These are phyloP conservation scores for Aspergillus unguis DNA, from an alignment of 2,329 filamentous ascomycete genomes.

Conservation along the genomic window DNA sequence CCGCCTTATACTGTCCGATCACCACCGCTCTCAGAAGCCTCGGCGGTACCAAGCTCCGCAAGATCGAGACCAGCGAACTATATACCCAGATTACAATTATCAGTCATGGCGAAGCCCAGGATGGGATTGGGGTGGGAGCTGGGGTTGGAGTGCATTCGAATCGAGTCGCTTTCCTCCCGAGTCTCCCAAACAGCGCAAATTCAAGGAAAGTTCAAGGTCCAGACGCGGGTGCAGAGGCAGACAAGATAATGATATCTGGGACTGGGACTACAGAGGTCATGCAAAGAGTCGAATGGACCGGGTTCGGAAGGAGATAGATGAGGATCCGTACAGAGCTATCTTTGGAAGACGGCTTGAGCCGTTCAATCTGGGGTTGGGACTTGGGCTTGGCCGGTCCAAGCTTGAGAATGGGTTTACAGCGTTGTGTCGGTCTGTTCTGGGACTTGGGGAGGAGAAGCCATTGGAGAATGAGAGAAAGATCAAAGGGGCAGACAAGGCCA, in stretches of 20 bases:
- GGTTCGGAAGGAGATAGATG: slow-evolving; percentile 34
- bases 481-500: not conserved
- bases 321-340: slow-evolving; percentile 39
- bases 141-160: slow-evolving; percentile 2
- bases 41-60: not conserved
- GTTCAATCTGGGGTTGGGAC: slow-evolving; percentile 16
- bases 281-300: slow-evolving; percentile 34
- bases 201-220: no score
- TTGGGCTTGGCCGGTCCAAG: slow-evolving; percentile 4
- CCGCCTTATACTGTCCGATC: not conserved
- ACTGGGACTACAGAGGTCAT: slow-evolving; percentile 11
- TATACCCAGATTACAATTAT: slow-evolving; percentile 5
- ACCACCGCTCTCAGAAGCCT: not conserved
- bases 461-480: not conserved
- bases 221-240: not conserved
- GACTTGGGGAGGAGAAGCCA: slow-evolving; percentile 8
- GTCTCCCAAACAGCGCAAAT: not conserved
- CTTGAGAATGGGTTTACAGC: slow-evolving; percentile 27
- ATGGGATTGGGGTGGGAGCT: slow-evolving; percentile 12
- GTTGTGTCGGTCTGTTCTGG: slow-evolving; percentile 31
- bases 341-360: slow-evolving; percentile 37
- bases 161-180: not conserved
- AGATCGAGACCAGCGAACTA: not conserved
- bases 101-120: slow-evolving; percentile 17
- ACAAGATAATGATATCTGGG: slow-evolving; percentile 16